Conservation (phyloP, 352 stramenopile genomes). For the Aphanomyces stellatus region DNA sequence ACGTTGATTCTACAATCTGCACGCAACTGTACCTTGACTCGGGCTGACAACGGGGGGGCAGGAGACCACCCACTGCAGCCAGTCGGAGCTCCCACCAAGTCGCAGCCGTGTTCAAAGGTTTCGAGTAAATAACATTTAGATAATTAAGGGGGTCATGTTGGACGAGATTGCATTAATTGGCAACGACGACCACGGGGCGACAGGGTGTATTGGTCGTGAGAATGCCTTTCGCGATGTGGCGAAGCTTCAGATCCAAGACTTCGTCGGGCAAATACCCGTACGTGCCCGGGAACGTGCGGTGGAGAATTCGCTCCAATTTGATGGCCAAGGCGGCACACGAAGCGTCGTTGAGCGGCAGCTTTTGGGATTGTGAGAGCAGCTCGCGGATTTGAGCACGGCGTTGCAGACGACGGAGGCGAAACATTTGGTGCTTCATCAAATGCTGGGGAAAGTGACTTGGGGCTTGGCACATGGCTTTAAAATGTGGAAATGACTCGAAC, state of each 20-base stretch:
- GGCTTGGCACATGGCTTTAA: background rate
- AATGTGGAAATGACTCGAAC: background rate
- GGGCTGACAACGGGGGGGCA: too few species aligned
- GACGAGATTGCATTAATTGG: too few species aligned
- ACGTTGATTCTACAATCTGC: too few species aligned
- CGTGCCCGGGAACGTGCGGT: background rate
- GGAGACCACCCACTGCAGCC: too few species aligned
- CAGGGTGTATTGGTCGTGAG: background rate
- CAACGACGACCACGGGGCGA: background rate
- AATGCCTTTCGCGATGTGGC: background rate
- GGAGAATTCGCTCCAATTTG: background rate
- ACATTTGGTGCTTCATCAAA: background rate
- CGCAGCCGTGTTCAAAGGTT: too few species aligned
- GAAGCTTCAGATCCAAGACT: background rate
- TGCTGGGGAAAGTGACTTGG: background rate
- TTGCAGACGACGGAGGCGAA: background rate
- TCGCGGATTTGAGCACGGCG: background rate
- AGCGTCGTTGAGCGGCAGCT: background rate
- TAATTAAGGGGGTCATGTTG: too few species aligned
- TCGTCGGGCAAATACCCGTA: background rate
- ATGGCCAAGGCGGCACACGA: background rate
- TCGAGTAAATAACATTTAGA: too few species aligned
- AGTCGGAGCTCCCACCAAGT: too few species aligned
- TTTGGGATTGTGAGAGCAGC: background rate
- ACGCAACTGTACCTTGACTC: too few species aligned